Base-by-base conservation (phyloP, 129 eudicot genomes). In the Flaveria robusta region DNA sequence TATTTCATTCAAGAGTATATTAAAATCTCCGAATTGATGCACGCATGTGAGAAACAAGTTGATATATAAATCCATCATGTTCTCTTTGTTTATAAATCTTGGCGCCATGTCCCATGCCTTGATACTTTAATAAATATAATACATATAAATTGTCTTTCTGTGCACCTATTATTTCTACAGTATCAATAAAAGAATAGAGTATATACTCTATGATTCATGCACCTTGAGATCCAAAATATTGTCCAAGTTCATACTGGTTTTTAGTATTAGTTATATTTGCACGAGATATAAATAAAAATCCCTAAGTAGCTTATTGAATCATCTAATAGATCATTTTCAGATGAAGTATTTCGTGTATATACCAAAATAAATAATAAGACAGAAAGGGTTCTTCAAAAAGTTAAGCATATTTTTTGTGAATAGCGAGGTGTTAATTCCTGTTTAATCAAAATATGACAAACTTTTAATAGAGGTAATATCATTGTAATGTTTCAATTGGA, bases 41-140 rank as follows among this genome's bases (percentile, higher is more conserved):
- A 34, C 39, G 82, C 82, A 78, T 78, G 82, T 78, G 82, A 58
- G 76, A 69, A 70, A 78, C 47, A 76, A 70, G 82, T 73, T 74
- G 66, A 79, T 54, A 73, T 79, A 73, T 42, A 79, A 51, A 79
- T 74, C 70, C 73, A 64, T 74, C 83, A 73, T 80, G 83, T 73
- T 80, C 83, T 73, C 79, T 64, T 72, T 80, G 78, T 73, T 73
- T 42, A 73, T 66, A 66, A 66, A 73, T 80, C 70, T 80, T 66
- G 63, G 63, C 79, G 42, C 47, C 79, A 41, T 80, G 79, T 27
- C 83, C 83, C 79, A 80, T 72, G 60, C 74, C n/a, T 29, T 7
- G 26, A 51, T 79, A 43, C 24, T 77, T 56, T 26, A 64, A 39
- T 50, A 24, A 5, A 34, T 34, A 34, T 34, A 34, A 34, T 34